Evolutionary conservation across 805 yeast species (phyloP).

Genomic region (Teunomyces lycoperdinae): DNA sequence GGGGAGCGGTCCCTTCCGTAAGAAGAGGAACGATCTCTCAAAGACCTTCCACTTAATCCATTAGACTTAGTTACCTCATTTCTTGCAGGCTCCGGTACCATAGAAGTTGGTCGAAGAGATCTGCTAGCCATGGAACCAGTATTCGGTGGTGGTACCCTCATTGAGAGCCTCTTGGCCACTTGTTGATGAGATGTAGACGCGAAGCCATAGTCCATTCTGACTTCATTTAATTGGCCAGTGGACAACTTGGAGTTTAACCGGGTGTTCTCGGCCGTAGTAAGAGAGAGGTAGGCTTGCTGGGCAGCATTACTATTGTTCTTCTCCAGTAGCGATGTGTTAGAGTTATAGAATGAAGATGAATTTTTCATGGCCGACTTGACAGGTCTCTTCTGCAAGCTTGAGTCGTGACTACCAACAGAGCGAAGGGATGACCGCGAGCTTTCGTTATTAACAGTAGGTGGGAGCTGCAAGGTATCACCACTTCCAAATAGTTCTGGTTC

Average conservation of each 20-base stretch:
- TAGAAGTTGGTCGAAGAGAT: slow-evolving; percentile 35
- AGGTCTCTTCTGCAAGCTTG: slow-evolving; percentile 26
- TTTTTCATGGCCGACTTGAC: slow-evolving; percentile 53
- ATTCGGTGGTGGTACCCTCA: slow-evolving; percentile 23
- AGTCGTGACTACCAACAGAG: slow-evolving; percentile 27
- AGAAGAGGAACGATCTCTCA: slow-evolving; percentile 13
- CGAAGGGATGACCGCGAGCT: slow-evolving; percentile 32
- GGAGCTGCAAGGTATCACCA: slow-evolving; percentile 14
- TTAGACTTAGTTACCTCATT: background rate
- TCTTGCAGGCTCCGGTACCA: slow-evolving; percentile 7
- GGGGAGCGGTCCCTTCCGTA: slow-evolving; percentile 2
- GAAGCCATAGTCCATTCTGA: slow-evolving; percentile 6
- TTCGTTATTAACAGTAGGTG: slow-evolving; percentile 11
- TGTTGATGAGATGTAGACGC: slow-evolving; percentile 5
- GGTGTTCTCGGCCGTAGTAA: slow-evolving; percentile 78
- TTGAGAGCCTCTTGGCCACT: slow-evolving; percentile 19
- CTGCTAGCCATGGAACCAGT: slow-evolving; percentile 20
- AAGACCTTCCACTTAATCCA: slow-evolving; percentile 30
- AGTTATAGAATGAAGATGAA: slow-evolving; percentile 22
- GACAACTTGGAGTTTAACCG: slow-evolving; percentile 64
- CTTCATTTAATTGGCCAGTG: slow-evolving; percentile 33
- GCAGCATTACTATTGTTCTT: slow-evolving; percentile 39
- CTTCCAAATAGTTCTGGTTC: slow-evolving; percentile 18
- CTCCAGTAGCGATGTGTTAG: slow-evolving; percentile 6
- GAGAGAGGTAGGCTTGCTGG: slow-evolving; percentile 59